Evolutionary conservation across 2,329 filamentous ascomycete species (phyloP), one percentile per base, ranked within the genome.

Genomic region (Fusarium zealandicum): DNA sequence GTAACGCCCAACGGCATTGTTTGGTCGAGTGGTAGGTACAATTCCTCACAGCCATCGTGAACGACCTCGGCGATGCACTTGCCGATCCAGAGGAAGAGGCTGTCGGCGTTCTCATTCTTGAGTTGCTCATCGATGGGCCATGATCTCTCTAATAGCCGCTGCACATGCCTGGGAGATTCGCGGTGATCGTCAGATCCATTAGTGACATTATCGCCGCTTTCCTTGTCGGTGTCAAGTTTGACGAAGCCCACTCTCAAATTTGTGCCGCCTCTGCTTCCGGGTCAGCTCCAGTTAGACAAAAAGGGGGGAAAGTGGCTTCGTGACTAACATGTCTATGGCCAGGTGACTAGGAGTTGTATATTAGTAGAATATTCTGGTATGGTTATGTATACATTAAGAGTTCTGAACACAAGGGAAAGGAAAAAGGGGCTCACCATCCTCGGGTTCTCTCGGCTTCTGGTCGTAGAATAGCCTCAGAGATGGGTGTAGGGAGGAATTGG

Each of bases 31-130:
- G 74, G 68, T 36, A 85, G 71, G 30, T 70, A 66, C 52, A 80
- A 75, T 12, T 68, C 65, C 5, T 76, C 66, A 55, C 80, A 78
- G 7, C 82, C 85, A 56, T 86, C 81, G 27, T 75, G 76, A 13
- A 93, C 86, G 4, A 93, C 89, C 55, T 88, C 80, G 12, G 88
- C 88, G 63, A 95, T 90, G 66, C 88, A 90, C 64, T 83, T 78
- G 20, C 90, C 90, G 61, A 95, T 90, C 90, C 90, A 95, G n/a
- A 81, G 75, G 71, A 95, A 95, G 2, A 93, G 76, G 51, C 87
- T 85, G 51, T 91, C 86, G 1, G 88, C 85, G 59, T 92, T 87
- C 63, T 92, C 85, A 71, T 83, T 84, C 69, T 92, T 92, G 58
- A 92, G 74, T 48, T 88, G 83, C 35, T 92, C 85, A 40, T 82